Percentiles rank a stretch among this genome's conserved stretches.
phyloP scores from a whole-genome alignment of 23 red algal species.

The Gracilaria gracilis region DNA sequence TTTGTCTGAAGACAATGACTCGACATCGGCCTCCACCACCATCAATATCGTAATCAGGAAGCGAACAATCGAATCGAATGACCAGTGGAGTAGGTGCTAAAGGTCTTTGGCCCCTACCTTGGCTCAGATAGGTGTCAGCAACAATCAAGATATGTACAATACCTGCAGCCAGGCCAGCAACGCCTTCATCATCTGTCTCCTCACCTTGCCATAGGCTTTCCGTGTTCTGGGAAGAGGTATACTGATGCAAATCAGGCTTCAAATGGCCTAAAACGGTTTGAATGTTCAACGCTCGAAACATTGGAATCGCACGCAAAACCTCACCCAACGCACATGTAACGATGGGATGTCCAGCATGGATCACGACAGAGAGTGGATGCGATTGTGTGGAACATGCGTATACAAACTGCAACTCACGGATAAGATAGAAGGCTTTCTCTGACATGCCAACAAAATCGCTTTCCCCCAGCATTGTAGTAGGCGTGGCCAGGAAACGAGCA shows the following conservation, averaged over 20 bases:
- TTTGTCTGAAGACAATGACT: slow-evolving; percentile 63
- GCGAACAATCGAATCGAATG: slow-evolving; percentile 65
- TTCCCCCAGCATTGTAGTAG: background rate
- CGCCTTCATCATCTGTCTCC: slow-evolving; percentile 69
- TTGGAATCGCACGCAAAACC: slow-evolving; percentile 49
- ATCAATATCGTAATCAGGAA: slow-evolving; percentile 44
- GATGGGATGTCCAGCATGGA: slow-evolving; percentile 65
- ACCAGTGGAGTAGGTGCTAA: slow-evolving; percentile 61
- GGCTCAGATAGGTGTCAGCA: slow-evolving; percentile 29
- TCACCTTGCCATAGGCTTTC: slow-evolving; percentile 50
- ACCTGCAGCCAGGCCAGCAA: slow-evolving; percentile 44
- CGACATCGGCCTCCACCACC: slow-evolving; percentile 74
- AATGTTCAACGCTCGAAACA: slow-evolving; percentile 38
- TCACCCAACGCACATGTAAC: slow-evolving; percentile 45
- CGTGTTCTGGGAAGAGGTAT: background rate
- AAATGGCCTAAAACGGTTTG: slow-evolving; percentile 33
- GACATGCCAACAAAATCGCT: slow-evolving; percentile 37
- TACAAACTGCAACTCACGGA: slow-evolving; percentile 57
- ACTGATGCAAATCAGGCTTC: background rate
- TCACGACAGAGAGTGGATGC: slow-evolving; percentile 26
- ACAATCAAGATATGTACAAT: slow-evolving; percentile 56
- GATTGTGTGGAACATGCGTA: slow-evolving; percentile 54
- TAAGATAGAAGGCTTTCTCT: slow-evolving; percentile 53
- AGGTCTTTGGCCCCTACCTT: background rate
- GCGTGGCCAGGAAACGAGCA: background rate